A percentile compares a stretch with the other conserved stretches of the same genome.
Conservation (phyloP, 225 moss, liverwort and hornwort genomes). For the Neckera pumila region DNA sequence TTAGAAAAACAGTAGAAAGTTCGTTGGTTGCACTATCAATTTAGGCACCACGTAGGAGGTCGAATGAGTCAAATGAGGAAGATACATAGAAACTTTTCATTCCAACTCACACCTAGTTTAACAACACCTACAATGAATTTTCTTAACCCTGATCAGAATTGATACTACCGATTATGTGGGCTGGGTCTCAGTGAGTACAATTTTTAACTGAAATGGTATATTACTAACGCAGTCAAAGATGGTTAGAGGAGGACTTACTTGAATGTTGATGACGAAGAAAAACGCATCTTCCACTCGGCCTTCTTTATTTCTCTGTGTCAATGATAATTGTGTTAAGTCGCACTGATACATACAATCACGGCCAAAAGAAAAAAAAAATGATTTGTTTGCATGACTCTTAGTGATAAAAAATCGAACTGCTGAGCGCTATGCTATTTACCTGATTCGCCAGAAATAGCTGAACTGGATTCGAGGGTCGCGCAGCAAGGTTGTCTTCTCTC, state of each 20-base stretch:
- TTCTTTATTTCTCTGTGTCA: conserved; percentile 26
- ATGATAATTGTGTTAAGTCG: background rate
- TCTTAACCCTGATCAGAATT: background rate
- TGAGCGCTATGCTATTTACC: background rate
- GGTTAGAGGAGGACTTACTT: conserved; percentile 32
- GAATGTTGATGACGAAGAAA: conserved; percentile 87
- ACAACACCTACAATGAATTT: background rate
- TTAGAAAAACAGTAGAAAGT: background rate
- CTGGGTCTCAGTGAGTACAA: background rate
- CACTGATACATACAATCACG: background rate
- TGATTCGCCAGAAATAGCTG: conserved; percentile 47
- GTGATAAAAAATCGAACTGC: background rate
- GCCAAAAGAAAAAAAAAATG: background rate
- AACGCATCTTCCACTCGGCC: conserved; percentile 32
- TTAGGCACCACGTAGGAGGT: background rate
- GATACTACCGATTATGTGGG: too few species aligned
- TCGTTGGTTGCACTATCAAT: background rate
- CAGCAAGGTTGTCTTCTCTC: conserved; percentile 79
- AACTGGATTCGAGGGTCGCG: conserved; percentile 60
- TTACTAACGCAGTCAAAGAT: background rate
- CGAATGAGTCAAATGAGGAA: background rate
- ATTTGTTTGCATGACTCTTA: background rate
- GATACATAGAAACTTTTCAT: background rate
- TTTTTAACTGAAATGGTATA: background rate
- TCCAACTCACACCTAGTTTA: background rate